Conservation (phyloP, 768 basidiomycete genomes). For the Butyriboletus loyo region DNA sequence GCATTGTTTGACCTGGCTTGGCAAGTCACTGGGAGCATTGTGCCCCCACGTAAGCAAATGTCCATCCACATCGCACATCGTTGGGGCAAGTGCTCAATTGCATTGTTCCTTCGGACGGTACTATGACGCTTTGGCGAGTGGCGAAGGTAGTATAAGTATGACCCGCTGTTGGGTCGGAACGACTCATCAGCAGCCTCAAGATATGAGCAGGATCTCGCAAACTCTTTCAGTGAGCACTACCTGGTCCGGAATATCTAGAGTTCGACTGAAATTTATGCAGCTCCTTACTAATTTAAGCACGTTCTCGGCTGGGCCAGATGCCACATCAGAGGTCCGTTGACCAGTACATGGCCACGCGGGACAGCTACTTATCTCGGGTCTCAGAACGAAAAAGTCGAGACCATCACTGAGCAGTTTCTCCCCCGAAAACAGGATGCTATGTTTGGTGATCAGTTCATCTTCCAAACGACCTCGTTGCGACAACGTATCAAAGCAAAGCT, state of each 20-base stretch:
- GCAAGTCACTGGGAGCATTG: background rate
- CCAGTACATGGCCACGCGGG: background rate
- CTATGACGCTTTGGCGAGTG: constrained; percentile 24
- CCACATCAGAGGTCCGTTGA: constrained; percentile 19
- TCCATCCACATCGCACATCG: constrained; percentile 11
- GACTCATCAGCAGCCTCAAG: background rate
- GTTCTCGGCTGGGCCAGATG: constrained; percentile 4
- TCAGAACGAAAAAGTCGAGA: constrained; percentile 21
- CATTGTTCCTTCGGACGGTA: constrained; percentile 20
- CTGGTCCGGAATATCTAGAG: background rate
- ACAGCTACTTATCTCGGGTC: background rate
- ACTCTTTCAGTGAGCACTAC: constrained; percentile 26
- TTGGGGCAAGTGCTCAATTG: constrained; percentile 6
- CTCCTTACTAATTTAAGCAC: constrained; percentile 28
- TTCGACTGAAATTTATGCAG: constrained; percentile 6
- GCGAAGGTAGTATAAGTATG: constrained; percentile 30
- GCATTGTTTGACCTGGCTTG: background rate
- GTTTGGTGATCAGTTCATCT: constrained; percentile 31
- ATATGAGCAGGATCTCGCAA: constrained; percentile 33
- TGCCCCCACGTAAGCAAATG: constrained; percentile 9
- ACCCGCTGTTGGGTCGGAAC: background rate
- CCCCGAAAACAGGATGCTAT: constrained; percentile 29
- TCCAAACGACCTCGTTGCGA: constrained; percentile 19
- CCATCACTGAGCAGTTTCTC: constrained; percentile 26
- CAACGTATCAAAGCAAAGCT: constrained; percentile 29